Evolutionary conservation across 106 monocot genomes (phyloP).

Genomic region (Allium fistulosum): DNA sequence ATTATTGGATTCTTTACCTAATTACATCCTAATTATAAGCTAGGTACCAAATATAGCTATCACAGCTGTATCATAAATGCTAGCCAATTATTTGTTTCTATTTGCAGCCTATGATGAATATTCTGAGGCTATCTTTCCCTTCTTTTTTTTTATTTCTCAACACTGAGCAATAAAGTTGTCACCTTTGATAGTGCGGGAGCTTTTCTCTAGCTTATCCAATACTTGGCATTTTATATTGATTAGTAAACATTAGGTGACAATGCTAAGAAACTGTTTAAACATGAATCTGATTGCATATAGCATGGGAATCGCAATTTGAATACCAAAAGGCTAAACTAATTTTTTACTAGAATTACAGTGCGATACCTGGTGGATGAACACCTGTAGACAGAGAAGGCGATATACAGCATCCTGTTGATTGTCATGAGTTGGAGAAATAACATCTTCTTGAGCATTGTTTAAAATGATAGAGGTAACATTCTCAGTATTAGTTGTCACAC

Average conservation of each 20-base stretch:
- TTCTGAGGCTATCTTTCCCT: too few species aligned
- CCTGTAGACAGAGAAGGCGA: conserved; percentile 12
- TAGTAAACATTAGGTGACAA: too few species aligned
- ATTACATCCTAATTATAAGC: too few species aligned
- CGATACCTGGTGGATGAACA: conserved; percentile 38
- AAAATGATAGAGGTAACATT: conserved; percentile 4
- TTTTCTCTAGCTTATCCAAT: conserved; percentile 80
- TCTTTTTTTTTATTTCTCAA: too few species aligned
- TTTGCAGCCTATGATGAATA: too few species aligned
- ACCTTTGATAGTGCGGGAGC: conserved; percentile 84
- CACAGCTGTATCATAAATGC: too few species aligned
- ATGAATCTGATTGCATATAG: neutral
- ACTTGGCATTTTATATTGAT: conserved; percentile 37
- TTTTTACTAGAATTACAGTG: neutral
- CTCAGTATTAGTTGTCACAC: conserved; percentile 16
- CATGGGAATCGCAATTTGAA: neutral
- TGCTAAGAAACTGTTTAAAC: neutral
- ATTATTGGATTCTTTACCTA: too few species aligned
- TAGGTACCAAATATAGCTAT: too few species aligned
- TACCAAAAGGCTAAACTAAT: neutral
- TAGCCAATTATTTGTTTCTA: too few species aligned
- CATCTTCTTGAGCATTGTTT: conserved; percentile 7
- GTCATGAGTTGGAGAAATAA: conserved; percentile 8
- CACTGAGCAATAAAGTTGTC: conserved; percentile 60
- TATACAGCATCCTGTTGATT: conserved; percentile 17